Conservation (phyloP, 345 rosid species). For the Hibiscus trionum region DNA sequence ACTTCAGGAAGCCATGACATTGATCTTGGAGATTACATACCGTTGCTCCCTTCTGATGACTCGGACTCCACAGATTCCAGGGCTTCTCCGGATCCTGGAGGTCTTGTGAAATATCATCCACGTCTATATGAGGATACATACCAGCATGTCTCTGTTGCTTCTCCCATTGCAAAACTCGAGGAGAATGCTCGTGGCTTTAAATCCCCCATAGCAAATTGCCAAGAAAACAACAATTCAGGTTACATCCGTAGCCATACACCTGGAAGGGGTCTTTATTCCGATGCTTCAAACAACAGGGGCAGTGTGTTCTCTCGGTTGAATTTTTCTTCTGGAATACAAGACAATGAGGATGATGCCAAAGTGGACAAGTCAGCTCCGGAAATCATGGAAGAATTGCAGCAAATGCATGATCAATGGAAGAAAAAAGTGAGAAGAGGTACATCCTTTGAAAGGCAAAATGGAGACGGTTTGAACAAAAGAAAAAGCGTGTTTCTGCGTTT, state of each 20-base stretch:
- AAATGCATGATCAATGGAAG: constrained; percentile 11
- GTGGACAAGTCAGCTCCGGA: constrained; percentile 14
- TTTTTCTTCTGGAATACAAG: constrained; percentile 8
- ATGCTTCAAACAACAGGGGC: background rate
- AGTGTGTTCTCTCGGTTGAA: constrained; percentile 26
- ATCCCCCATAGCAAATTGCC: background rate
- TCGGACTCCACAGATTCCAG: background rate
- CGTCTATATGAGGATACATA: background rate
- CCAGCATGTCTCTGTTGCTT: background rate
- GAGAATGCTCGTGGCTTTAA: background rate
- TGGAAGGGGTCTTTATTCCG: constrained; percentile 14
- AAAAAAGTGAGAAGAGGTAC: background rate
- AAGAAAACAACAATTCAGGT: background rate
- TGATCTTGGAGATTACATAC: constrained; percentile 26
- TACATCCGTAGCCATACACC: background rate
- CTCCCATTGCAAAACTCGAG: background rate
- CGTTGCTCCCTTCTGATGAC: constrained; percentile 12
- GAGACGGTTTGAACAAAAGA: background rate
- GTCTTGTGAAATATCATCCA: background rate
- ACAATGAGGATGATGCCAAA: background rate
- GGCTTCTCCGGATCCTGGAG: background rate
- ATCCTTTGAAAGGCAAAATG: background rate
- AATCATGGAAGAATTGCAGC: constrained; percentile 22
- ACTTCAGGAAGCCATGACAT: constrained; percentile 1
- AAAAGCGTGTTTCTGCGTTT: constrained; percentile 10